Evolutionary conservation across 805 yeast genomes (phyloP), one percentile per base, ranked within the genome.

Genomic region (Ogataea siamensis): DNA sequence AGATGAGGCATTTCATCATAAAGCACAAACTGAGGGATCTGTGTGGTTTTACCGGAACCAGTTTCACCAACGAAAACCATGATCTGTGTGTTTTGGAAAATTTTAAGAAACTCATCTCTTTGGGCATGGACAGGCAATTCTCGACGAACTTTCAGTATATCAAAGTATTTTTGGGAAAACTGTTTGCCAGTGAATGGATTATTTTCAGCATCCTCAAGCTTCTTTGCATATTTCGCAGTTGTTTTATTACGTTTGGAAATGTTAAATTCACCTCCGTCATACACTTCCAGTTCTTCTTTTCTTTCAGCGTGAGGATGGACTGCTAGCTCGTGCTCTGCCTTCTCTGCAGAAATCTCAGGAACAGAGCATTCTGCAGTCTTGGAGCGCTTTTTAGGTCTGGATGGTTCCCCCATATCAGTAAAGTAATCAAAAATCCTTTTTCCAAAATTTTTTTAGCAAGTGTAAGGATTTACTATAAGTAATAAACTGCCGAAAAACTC

Each of bases 31-130:
- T 91, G 99, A 3, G 99, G 98, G 47, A 91, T 89, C 67, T 91
- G 99, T 1, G 99, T 91, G 17, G 98, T 91, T 64, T 91, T 91
- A 76, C 99, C 99, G 20, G 96, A 87, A 68, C 99, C 99, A 5
- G 99, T 91, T 62, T 91, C 99, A 70, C 99, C 99, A 36, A 93
- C 98, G 63, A 93, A 87, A 24, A 91, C 98, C 94, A 93, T 84
- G 58, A 91, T 85, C 65, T 91, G 99, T 25, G 91, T 80, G 14
- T 74, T 67, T 47, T 91, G 98, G 64, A 83, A 93, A 42, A 86
- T 78, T 47, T 74, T 71, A 41, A 93, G 72, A 60, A 93, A 93
- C 64, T 91, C 95, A 37, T 78, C 83, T 59, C 98, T 74, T 64
- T 93, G 96, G 19, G 88, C 78, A 64, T 91, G 96, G 14, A 93